Percentiles rank a stretch among this genome's conserved stretches.
Conservation (phyloP, 2,329 filamentous ascomycete genomes). For the Claviceps paspali region DNA sequence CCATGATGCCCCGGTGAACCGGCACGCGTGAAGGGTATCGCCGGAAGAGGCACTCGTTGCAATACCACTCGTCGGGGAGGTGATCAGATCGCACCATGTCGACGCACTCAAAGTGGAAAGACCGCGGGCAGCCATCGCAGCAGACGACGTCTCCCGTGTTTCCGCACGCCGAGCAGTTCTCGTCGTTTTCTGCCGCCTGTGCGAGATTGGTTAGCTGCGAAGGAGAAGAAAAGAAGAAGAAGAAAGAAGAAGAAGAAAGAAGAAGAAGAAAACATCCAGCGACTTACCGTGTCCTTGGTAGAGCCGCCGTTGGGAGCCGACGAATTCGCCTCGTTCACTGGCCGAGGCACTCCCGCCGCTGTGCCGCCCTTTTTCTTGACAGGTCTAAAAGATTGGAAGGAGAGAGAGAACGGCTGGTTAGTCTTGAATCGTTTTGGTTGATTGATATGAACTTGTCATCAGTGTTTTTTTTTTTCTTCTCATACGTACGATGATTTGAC, state of each 20-base stretch:
- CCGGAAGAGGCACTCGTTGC: slow-evolving; percentile 50
- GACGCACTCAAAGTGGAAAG: slow-evolving; percentile 81
- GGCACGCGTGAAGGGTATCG: slow-evolving; percentile 30
- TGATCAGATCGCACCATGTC: slow-evolving; percentile 59
- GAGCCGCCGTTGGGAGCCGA: slow-evolving; percentile 40
- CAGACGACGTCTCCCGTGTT: slow-evolving; percentile 76
- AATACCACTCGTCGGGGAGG: slow-evolving; percentile 70
- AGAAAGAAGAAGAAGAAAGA: too few species aligned
- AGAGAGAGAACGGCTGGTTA: slow-evolving; percentile 2
- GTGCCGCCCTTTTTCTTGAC: slow-evolving; percentile 56
- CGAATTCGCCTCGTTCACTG: slow-evolving; percentile 48
- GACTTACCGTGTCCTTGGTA: slow-evolving; percentile 37
- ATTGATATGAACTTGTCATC: too few species aligned
- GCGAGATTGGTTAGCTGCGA: slow-evolving; percentile 18
- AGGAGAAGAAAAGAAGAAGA: too few species aligned
- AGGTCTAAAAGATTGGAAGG: slow-evolving; percentile 49
- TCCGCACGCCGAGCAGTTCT: slow-evolving; percentile 76
- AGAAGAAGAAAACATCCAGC: background rate
- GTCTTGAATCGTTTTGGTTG: background rate
- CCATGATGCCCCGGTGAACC: slow-evolving; percentile 42
- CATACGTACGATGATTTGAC: slow-evolving; percentile 56
- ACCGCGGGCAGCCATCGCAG: slow-evolving; percentile 81
- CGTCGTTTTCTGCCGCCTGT: slow-evolving; percentile 55
- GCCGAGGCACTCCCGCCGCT: slow-evolving; percentile 52
- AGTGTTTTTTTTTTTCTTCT: too few species aligned